A percentile compares a stretch with the other conserved stretches of the same genome.
These are phyloP conservation scores for Balansia obtecta DNA, from an alignment of 2,329 filamentous ascomycete species.

Conservation along the genomic window DNA sequence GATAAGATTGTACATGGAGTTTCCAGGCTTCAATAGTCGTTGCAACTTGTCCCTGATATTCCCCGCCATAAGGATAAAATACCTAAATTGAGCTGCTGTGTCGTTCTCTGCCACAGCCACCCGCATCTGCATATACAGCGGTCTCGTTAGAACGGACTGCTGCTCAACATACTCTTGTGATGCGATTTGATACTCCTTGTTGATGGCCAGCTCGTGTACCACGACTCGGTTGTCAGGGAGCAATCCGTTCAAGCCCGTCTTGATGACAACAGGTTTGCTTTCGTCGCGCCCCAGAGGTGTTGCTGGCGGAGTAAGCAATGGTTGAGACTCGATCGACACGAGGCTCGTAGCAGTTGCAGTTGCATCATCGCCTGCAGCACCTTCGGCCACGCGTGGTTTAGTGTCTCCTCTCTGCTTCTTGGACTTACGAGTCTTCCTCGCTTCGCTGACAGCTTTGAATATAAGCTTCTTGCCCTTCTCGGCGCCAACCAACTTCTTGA, in stretches of 20 bases:
- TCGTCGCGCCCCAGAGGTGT: constrained; percentile 32
- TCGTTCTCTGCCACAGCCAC: constrained; percentile 55
- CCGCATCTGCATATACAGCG: constrained; percentile 44
- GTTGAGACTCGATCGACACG: constrained; percentile 32
- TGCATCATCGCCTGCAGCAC: constrained; percentile 24
- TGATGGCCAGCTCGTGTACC: constrained; percentile 69
- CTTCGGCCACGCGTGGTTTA: constrained; percentile 52
- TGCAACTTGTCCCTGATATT: constrained; percentile 62
- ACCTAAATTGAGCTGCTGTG: constrained; percentile 50
- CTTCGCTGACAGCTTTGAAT: constrained; percentile 60
- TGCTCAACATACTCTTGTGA: constrained; percentile 45
- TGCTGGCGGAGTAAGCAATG: constrained; percentile 37
- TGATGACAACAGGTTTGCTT: constrained; percentile 22
- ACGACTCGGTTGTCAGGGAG: constrained; percentile 63
- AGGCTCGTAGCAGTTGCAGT: constrained; percentile 22
- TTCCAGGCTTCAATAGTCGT: constrained; percentile 56
- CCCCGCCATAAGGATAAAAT: constrained; percentile 59
- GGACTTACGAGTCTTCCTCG: constrained; percentile 49
- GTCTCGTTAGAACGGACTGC: constrained; percentile 34
- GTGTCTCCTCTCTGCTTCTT: constrained; percentile 59
- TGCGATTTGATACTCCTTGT: constrained; percentile 65
- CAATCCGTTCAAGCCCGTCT: constrained; percentile 35
- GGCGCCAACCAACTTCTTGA: constrained; percentile 63
- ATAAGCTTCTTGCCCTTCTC: constrained; percentile 62
- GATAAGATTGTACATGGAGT: constrained; percentile 63